These are phyloP conservation scores for Chaetomium fimeti DNA, from an alignment of 495 filamentous ascomycete species.

Conservation along the genomic window DNA sequence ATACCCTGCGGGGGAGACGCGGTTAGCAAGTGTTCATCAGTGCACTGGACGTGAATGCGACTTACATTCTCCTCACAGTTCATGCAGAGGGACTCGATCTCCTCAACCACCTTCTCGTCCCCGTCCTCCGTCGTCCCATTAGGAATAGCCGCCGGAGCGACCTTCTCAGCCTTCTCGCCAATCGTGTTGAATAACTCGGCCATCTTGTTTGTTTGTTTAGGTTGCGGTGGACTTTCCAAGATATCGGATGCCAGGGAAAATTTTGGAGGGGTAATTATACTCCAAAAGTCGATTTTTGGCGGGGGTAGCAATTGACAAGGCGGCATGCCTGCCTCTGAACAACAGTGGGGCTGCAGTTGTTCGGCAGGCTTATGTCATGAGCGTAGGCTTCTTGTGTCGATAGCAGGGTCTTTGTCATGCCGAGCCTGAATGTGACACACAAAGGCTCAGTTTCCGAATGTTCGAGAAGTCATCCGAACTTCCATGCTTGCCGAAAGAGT, in stretches of 20 bases:
- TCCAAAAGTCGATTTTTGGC: constrained; percentile 28
- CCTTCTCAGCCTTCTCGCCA: constrained; percentile 53
- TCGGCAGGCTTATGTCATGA: constrained; percentile 35
- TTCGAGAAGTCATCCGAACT: constrained; percentile 17
- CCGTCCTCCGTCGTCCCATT: constrained; percentile 42
- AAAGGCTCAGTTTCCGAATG: constrained; percentile 33
- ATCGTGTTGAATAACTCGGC: constrained; percentile 54
- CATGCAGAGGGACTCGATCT: constrained; percentile 52
- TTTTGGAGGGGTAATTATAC: constrained; percentile 39
- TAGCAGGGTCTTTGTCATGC: neutral
- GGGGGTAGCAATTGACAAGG: constrained; percentile 25
- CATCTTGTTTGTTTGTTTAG: constrained; percentile 33
- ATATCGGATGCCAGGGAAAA: constrained; percentile 30
- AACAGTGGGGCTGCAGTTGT: constrained; percentile 25
- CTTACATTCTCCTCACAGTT: constrained; percentile 71
- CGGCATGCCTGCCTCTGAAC: constrained; percentile 15
- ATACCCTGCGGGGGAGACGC: constrained; percentile 58
- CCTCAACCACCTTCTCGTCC: constrained; percentile 60
- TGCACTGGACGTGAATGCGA: constrained; percentile 6
- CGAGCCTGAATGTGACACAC: constrained; percentile 17
- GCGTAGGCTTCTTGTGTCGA: neutral
- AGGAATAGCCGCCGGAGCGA: constrained; percentile 35
- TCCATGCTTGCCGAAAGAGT: too few species aligned
- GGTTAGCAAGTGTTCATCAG: constrained; percentile 18
- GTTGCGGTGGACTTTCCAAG: constrained; percentile 15